Conservation (phyloP, 176 grass and related monocot genomes). For the Canna indica region DNA sequence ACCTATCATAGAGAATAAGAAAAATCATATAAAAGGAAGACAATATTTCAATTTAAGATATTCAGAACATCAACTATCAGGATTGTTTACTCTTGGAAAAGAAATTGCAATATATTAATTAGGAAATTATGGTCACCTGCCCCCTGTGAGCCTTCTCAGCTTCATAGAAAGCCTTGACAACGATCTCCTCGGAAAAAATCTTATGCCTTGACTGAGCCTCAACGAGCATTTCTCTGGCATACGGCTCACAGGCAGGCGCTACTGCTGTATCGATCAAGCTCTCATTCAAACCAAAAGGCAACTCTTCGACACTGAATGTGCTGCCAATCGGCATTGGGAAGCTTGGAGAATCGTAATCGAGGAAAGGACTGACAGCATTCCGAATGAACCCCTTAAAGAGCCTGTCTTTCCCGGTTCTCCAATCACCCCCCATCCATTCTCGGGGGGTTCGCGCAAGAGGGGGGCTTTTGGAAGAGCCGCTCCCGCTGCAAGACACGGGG, state of each 20-base stretch:
- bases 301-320: constrained; percentile 23
- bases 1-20: constrained; percentile 31
- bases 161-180: constrained; percentile 72
- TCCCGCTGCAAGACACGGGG: constrained; percentile 32
- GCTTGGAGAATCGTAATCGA: constrained; percentile 52
- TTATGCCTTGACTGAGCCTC: constrained; percentile 50
- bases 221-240: constrained; percentile 43
- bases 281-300: constrained; percentile 43
- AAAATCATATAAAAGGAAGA: neutral
- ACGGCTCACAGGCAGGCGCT: constrained; percentile 28
- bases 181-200: constrained; percentile 79
- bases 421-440: constrained; percentile 19
- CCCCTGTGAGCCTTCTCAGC: constrained; percentile 61
- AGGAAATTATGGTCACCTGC: constrained; percentile 36
- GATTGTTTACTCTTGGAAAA: neutral
- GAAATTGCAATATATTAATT: neutral
- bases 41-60: neutral
- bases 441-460: constrained; percentile 22
- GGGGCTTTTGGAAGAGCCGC: constrained; percentile 44
- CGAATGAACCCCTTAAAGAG: constrained; percentile 63
- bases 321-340: constrained; percentile 20
- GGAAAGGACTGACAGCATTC: constrained; percentile 57
- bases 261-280: constrained; percentile 8
- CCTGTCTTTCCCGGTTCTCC: constrained; percentile 33
- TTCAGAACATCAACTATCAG: neutral